Evolutionary conservation across 495 filamentous ascomycete species (phyloP).

Genomic region (Hyaloscypha bicolor): DNA sequence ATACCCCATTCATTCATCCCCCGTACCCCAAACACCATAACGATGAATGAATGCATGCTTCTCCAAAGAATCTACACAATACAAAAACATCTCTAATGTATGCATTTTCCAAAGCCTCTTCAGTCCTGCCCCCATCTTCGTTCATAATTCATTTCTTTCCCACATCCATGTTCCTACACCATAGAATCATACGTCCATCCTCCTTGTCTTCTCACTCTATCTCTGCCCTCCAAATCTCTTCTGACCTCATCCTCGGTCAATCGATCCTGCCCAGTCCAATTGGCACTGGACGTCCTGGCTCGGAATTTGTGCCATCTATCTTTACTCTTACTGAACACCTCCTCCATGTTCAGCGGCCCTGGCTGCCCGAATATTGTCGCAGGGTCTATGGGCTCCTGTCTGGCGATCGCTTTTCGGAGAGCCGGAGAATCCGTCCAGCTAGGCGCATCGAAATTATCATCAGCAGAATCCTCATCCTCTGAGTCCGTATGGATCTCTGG

Average conservation of each 20-base stretch:
- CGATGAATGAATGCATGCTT: conserved; percentile 8
- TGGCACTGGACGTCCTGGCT: conserved; percentile 85
- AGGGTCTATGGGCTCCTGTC: conserved; percentile 83
- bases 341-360: conserved; percentile 85
- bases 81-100: background rate
- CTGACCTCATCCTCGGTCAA: conserved; percentile 88
- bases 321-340: conserved; percentile 81
- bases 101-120: conserved; percentile 6
- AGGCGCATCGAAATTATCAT: conserved; percentile 60
- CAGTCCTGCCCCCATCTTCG: background rate
- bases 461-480: conserved; percentile 76
- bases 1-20: conserved; percentile 10
- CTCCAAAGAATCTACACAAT: conserved; percentile 2
- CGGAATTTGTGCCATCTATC: conserved; percentile 83
- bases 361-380: conserved; percentile 89
- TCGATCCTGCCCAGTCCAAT: conserved; percentile 85
- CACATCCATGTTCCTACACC: conserved; percentile 18
- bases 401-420: conserved; percentile 64
- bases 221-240: conserved; percentile 76
- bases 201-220: conserved; percentile 79
- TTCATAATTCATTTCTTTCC: background rate
- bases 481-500: conserved; percentile 89
- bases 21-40: conserved; percentile 9
- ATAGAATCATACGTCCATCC: conserved; percentile 72
- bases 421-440: conserved; percentile 85